These are phyloP conservation scores for Phytophthora megakarya DNA, from an alignment of 352 stramenopile species.

Conservation along the genomic window DNA sequence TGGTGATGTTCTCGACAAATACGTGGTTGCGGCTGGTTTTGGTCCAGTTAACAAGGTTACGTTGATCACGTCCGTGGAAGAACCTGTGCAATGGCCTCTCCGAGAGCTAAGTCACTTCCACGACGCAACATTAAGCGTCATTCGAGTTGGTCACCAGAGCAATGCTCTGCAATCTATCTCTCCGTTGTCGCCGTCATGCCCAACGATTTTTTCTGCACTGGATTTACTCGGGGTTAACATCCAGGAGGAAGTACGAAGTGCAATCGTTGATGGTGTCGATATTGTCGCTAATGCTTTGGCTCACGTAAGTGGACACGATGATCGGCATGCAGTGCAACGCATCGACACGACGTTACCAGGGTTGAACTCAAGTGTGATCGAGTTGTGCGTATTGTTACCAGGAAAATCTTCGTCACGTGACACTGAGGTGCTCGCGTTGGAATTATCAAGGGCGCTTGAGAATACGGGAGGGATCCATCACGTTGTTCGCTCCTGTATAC, in stretches of 20 bases:
- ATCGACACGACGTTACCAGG: slow-evolving; percentile 45
- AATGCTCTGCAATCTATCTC: slow-evolving; percentile 6
- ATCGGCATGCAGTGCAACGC: slow-evolving; percentile 22
- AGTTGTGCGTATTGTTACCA: slow-evolving; percentile 36
- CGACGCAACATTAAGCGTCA: slow-evolving; percentile 11
- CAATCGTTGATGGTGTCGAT: slow-evolving; percentile 16
- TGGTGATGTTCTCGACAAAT: slow-evolving; percentile 26
- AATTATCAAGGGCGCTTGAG: slow-evolving; percentile 21
- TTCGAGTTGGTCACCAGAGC: slow-evolving; percentile 1
- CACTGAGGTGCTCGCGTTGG: slow-evolving; percentile 5
- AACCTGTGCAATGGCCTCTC: slow-evolving; percentile 28
- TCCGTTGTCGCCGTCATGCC: slow-evolving; percentile 1
- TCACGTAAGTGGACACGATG: neutral
- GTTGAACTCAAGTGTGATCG: slow-evolving; percentile 30
- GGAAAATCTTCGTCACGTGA: slow-evolving; percentile 3
- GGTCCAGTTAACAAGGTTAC: slow-evolving; percentile 27
- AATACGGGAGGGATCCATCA: slow-evolving; percentile 1
- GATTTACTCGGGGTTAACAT: slow-evolving; percentile 32
- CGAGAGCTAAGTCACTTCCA: slow-evolving; percentile 9
- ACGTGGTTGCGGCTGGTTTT: slow-evolving; percentile 6
- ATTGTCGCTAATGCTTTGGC: slow-evolving; percentile 24
- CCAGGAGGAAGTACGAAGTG: slow-evolving; percentile 32
- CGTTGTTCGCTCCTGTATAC: slow-evolving; percentile 11
- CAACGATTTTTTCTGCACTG: slow-evolving; percentile 18
- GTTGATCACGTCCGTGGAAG: slow-evolving; percentile 31